Conservation (phyloP, 2,329 filamentous ascomycete species). For the Botrytis medusae region DNA sequence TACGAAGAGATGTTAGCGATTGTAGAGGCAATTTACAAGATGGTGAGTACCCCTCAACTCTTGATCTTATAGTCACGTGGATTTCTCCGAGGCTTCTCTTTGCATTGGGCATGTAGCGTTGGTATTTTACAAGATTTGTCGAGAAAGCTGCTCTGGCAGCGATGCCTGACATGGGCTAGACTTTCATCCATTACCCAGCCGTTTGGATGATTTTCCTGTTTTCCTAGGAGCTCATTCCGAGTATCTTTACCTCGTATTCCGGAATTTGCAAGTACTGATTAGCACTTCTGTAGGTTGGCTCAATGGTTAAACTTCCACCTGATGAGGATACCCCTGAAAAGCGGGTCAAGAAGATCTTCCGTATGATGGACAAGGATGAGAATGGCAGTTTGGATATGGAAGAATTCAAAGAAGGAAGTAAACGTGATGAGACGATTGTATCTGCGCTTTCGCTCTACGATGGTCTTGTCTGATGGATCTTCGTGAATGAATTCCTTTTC, state of each 20-base stretch:
- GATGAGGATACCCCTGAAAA: constrained; percentile 99
- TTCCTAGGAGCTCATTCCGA: neutral
- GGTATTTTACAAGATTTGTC: neutral
- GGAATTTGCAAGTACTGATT: constrained; percentile 1
- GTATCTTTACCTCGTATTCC: neutral
- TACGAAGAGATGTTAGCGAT: constrained; percentile 99
- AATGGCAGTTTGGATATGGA: constrained; percentile 96
- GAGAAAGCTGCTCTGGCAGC: neutral
- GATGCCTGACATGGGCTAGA: neutral
- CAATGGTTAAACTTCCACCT: constrained; percentile 97
- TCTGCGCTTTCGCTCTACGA: constrained; percentile 96
- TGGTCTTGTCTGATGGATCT: constrained; percentile 70
- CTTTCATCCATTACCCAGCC: neutral
- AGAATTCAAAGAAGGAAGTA: constrained; percentile 98
- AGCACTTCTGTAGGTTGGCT: constrained; percentile 70
- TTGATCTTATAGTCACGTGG: constrained; percentile 13
- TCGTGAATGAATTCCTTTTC: constrained; percentile 11
- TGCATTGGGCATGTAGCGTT: neutral
- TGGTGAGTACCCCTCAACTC: constrained; percentile 59
- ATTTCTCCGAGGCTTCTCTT: neutral
- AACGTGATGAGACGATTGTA: constrained; percentile 97
- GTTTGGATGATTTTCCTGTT: neutral
- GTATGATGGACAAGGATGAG: constrained; percentile 99
- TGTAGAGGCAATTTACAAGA: constrained; percentile 99
- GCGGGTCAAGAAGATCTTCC: constrained; percentile 95